phyloP scores from a whole-genome alignment of 2,329 filamentous ascomycete species.

The Sporothrix pseudoabietina region DNA sequence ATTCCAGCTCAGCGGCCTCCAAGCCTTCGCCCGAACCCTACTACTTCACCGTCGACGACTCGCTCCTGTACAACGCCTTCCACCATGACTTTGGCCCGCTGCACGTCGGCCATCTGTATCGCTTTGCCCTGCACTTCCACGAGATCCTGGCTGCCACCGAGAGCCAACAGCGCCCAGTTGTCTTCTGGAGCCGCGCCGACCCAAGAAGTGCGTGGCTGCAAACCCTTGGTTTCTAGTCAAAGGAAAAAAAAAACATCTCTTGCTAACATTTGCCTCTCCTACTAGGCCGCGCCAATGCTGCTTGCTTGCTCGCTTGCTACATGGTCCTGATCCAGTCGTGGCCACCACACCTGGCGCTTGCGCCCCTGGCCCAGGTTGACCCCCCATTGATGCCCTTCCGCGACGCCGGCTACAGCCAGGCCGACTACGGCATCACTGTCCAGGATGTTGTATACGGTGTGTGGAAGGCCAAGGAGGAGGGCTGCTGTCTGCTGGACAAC shows the following conservation, averaged over 20 bases:
- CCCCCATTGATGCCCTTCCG: constrained; percentile 98
- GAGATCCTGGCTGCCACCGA: constrained; percentile 90
- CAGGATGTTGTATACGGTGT: constrained; percentile 98
- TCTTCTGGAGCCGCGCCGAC: constrained; percentile 94
- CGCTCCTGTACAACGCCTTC: constrained; percentile 94
- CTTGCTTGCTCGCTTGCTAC: constrained; percentile 93
- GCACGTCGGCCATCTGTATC: constrained; percentile 94
- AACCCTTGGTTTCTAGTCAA: background rate
- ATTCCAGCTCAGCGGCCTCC: constrained; percentile 30
- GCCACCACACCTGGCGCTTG: constrained; percentile 92
- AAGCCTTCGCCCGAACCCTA: constrained; percentile 64
- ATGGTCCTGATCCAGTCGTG: constrained; percentile 98
- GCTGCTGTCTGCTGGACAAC: constrained; percentile 85
- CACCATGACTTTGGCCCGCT: constrained; percentile 97
- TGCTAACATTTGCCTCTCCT: constrained; percentile 36
- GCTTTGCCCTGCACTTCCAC: constrained; percentile 94
- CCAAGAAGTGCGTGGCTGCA: constrained; percentile 70
- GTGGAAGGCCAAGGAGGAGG: constrained; percentile 97
- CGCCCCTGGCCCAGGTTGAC: constrained; percentile 94
- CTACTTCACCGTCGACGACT: constrained; percentile 95
- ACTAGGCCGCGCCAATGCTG: constrained; percentile 83
- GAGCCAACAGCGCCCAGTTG: constrained; percentile 85
- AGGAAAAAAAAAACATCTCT: background rate
- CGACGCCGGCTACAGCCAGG: constrained; percentile 97
- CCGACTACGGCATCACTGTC: constrained; percentile 92